These are phyloP conservation scores for Alternaria viburni DNA, from an alignment of 2,329 filamentous ascomycete genomes.

Conservation along the genomic window DNA sequence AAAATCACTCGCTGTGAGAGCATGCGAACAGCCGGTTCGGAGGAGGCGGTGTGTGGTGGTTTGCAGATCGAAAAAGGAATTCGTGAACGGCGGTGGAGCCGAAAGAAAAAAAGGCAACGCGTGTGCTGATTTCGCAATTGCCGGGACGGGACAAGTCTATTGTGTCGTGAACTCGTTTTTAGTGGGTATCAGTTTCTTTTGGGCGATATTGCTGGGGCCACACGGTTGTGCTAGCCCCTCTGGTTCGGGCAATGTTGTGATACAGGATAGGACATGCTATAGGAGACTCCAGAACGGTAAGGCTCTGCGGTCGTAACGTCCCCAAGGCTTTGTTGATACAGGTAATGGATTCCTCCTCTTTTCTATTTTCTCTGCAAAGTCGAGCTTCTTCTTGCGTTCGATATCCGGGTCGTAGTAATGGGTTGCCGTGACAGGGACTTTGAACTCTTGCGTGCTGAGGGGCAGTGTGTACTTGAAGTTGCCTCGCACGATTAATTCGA, in stretches of 20 bases:
- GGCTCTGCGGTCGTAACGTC: conserved; percentile 40
- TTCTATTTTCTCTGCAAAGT: conserved; percentile 7
- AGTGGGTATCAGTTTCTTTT: conserved; percentile 46
- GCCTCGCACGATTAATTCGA: conserved; percentile 90
- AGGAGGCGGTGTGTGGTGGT: background rate
- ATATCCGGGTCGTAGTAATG: conserved; percentile 46
- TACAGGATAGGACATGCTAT: conserved; percentile 30
- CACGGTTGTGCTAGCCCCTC: conserved; percentile 14
- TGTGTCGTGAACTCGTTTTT: conserved; percentile 46
- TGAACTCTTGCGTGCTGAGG: conserved; percentile 61
- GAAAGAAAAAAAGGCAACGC: conserved; percentile 3
- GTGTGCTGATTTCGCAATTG: conserved; percentile 9
- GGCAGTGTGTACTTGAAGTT: conserved; percentile 82
- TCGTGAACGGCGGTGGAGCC: conserved; percentile 35
- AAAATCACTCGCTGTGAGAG: conserved; percentile 1
- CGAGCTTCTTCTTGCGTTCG: conserved; percentile 42
- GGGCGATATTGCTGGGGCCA: conserved; percentile 26
- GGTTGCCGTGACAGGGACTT: conserved; percentile 55
- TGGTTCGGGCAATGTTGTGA: conserved; percentile 20
- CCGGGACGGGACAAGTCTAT: conserved; percentile 36
- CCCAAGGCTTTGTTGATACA: conserved; percentile 34
- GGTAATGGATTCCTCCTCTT: conserved; percentile 12
- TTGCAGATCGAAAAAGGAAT: conserved; percentile 23
- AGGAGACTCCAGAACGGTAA: conserved; percentile 13
- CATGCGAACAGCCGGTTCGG: background rate